phyloP scores from a whole-genome alignment of 176 grass and related monocot species.

The Pontederia crassipes region DNA sequence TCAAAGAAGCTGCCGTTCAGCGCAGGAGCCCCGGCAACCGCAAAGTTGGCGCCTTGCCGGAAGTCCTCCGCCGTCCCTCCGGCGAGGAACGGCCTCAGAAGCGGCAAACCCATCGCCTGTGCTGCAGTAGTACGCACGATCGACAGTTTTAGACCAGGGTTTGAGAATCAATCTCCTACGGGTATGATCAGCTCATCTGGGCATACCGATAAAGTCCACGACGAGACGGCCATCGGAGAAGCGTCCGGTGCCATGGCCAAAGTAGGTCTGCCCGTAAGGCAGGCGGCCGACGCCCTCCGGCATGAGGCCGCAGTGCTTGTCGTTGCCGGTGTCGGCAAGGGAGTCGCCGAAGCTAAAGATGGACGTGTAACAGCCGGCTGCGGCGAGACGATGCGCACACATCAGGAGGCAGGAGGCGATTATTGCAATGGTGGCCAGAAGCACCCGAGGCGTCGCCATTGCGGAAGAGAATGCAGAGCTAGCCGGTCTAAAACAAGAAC shows the following conservation, averaged over 20 bases:
- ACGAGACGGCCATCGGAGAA: not conserved
- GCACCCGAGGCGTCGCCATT: no score
- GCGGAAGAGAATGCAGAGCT: no score
- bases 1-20: constrained; percentile 24
- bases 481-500: no score
- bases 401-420: no score
- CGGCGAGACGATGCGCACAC: no score
- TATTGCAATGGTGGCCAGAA: no score
- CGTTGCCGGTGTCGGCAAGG: constrained; percentile 1
- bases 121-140: constrained; percentile 21
- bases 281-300: not conserved
- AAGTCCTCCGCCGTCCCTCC: constrained; percentile 26
- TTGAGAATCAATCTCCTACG: no score
- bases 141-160: not conserved
- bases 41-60: constrained; percentile 45
- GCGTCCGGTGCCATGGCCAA: no score
- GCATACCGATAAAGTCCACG: constrained; percentile 6
- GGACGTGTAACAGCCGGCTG: not conserved
- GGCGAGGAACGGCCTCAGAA: constrained; percentile 28
- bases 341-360: not conserved
- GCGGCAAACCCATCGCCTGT: constrained; percentile 31
- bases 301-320: not conserved
- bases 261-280: not conserved
- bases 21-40: constrained; percentile 26
- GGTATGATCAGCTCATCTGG: no score